Evolutionary conservation across 352 stramenopile genomes (phyloP), one percentile per base, ranked within the genome.

Genomic region (Globisporangium rhizosaccharum): DNA sequence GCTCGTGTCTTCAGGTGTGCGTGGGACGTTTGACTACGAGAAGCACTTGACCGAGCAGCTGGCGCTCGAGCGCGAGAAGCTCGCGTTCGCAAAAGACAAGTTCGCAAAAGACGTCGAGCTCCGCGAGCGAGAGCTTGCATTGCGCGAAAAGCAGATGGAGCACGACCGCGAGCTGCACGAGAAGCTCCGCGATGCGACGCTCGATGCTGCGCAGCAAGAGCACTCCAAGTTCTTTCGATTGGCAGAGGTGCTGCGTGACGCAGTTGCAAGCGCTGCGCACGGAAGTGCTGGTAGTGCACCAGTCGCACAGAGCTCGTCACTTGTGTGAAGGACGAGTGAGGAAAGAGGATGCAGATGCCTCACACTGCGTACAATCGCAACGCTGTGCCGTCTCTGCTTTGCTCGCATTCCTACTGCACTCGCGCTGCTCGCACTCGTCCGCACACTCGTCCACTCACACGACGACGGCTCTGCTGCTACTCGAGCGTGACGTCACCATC

Each of bases 101-200:
- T 88, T 89, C 58, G 82, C 88, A 57, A 89, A 88, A 57, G 71
- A 90, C 59, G 72, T 87, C 18, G 83, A 90, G 51, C 70, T 90
- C 14, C 76, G 76, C 15, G 82, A 92, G 48, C 78, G 78, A 20
- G 80, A 89, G 30, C 55, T 90, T 5, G 73, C 73, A 11, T 68
- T 87, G 53, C 75, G 75, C 51, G 73, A 87, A 41, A 83, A 86
- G 61, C 71, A 82, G 47, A 71, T 92, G 73, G 71, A 76, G 33
- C 80, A 87, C 51, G 71, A 86, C 39, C 75, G 79, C 33, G 47
- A 70, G 23, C 61, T 87, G 41, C 78, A 86, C 53, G 73, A 86
- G 45, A 88, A 88, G 55, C 57, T 77, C 28, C 62, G 68, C 36
- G 70, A 80, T 25, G 54, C 76, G n/a, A 71, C 65, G 14, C 59